These are phyloP conservation scores for Malus orientalis DNA, from an alignment of 306 rosid species.

Conservation along the genomic window DNA sequence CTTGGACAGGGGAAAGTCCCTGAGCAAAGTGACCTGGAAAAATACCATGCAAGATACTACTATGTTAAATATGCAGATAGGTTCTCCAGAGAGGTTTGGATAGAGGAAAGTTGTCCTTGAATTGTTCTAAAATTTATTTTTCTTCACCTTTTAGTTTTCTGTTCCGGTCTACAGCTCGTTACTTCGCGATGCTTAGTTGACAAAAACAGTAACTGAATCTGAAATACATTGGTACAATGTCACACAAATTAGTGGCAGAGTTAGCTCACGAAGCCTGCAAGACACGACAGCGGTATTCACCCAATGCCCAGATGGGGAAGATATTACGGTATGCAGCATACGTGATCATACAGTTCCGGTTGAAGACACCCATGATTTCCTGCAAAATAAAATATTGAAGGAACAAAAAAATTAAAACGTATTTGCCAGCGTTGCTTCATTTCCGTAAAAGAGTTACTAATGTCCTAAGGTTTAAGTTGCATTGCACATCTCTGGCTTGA, in stretches of 20 bases:
- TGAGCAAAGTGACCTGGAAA: too few relatives aligned
- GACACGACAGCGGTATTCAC: slow-evolving; percentile 53
- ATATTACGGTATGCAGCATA: slow-evolving; percentile 77
- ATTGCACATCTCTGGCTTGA: not conserved
- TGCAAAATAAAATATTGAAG: slow-evolving; percentile 2
- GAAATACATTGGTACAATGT: not conserved
- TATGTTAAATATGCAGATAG: not conserved
- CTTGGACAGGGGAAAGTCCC: too few relatives aligned
- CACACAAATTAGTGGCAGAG: not conserved
- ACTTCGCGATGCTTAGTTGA: not conserved
- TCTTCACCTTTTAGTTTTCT: not conserved
- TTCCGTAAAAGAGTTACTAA: not conserved
- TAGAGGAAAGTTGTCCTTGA: not conserved
- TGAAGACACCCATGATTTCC: slow-evolving; percentile 94
- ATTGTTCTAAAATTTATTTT: not conserved
- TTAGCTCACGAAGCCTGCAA: slow-evolving; percentile 22
- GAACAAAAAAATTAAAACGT: too few relatives aligned
- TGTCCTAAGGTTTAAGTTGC: not conserved
- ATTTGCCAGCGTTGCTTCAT: not conserved
- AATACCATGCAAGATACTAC: not conserved
- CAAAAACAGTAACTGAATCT: not conserved
- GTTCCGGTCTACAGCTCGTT: not conserved
- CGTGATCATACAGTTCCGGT: slow-evolving; percentile 72
- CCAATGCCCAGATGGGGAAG: slow-evolving; percentile 90
- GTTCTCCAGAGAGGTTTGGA: too few relatives aligned